Percentiles rank a stretch among this genome's conserved stretches.
phyloP scores from a whole-genome alignment of 1,284 basidiomycete genomes.

The Vanrija sp. region DNA sequence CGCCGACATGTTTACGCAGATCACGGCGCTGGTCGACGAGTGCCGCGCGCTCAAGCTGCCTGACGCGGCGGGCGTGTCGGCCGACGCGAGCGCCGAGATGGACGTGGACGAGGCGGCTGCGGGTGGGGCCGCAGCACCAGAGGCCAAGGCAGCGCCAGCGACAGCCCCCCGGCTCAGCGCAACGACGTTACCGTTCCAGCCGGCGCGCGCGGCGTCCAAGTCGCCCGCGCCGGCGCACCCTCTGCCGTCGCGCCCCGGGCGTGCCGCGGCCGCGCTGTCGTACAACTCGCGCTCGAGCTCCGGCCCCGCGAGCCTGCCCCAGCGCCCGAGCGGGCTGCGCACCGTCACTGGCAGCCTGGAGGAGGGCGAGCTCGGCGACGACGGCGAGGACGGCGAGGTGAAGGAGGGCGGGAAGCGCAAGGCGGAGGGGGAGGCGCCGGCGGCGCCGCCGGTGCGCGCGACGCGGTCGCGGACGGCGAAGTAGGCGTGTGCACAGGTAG shows the following conservation, averaged over 20 bases:
- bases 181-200: constrained; percentile 33
- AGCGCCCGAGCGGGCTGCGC: constrained; percentile 6
- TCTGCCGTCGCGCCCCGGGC: background rate
- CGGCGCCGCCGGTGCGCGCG: background rate
- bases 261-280: background rate
- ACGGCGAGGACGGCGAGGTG: constrained; percentile 8
- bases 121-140: background rate
- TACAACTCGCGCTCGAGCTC: too few species aligned
- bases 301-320: constrained; percentile 1
- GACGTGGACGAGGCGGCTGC: background rate
- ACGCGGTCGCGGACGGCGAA: background rate
- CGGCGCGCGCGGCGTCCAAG: constrained; percentile 10
- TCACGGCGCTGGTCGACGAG: constrained; percentile 33
- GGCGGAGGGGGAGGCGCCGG: background rate
- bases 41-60: constrained; percentile 33
- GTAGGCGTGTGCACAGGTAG: background rate
- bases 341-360: constrained; percentile 1
- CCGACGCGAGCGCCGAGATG: constrained; percentile 1
- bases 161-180: constrained; percentile 15
- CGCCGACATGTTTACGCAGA: constrained; percentile 29
- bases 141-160: background rate
- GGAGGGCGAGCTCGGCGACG: constrained; percentile 10
- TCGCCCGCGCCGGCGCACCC: constrained; percentile 3
- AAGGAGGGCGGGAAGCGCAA: constrained; percentile 9
- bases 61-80: constrained; percentile 6